Evolutionary conservation across 2,329 filamentous ascomycete genomes (phyloP).

Genomic region (Claviceps sp.): DNA sequence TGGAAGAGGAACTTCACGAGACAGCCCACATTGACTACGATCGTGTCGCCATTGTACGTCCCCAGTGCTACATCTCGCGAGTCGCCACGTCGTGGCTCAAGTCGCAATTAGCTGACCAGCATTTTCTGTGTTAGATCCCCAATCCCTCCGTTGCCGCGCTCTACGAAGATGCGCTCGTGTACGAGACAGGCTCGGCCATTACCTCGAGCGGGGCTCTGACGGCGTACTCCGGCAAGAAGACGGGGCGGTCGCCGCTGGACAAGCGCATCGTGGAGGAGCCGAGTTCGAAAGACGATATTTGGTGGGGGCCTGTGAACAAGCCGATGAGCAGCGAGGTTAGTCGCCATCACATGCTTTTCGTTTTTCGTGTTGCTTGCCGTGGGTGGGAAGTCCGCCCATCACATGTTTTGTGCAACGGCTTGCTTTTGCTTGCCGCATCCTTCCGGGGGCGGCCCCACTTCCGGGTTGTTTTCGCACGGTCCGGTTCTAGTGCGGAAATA

Average conservation of each 20-base stretch:
- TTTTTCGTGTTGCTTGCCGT: too few relatives aligned
- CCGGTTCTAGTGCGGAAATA: too few relatives aligned
- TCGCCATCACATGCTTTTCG: not conserved
- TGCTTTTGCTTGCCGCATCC: not conserved
- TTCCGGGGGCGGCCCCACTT: too few relatives aligned
- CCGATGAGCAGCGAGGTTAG: conserved; percentile 91
- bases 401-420: not conserved
- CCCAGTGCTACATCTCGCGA: too few relatives aligned
- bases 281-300: conserved; percentile 79
- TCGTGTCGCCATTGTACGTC: conserved; percentile 84
- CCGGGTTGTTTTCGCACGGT: too few relatives aligned
- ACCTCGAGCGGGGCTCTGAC: conserved; percentile 89
- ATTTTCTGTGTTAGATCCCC: conserved; percentile 39
- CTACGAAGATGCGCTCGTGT: conserved; percentile 94
- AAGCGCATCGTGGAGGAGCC: conserved; percentile 95
- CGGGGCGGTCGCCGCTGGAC: conserved; percentile 87
- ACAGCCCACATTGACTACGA: conserved; percentile 98
- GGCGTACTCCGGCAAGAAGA: conserved; percentile 97
- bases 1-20: conserved; percentile 93
- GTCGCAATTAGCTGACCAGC: too few relatives aligned
- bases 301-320: conserved; percentile 99
- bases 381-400: too few relatives aligned
- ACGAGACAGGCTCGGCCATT: conserved; percentile 95
- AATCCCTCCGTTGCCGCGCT: conserved; percentile 92
- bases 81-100: too few relatives aligned